phyloP scores from a whole-genome alignment of 2,329 filamentous ascomycete genomes.

The Fusarium zealandicum region DNA sequence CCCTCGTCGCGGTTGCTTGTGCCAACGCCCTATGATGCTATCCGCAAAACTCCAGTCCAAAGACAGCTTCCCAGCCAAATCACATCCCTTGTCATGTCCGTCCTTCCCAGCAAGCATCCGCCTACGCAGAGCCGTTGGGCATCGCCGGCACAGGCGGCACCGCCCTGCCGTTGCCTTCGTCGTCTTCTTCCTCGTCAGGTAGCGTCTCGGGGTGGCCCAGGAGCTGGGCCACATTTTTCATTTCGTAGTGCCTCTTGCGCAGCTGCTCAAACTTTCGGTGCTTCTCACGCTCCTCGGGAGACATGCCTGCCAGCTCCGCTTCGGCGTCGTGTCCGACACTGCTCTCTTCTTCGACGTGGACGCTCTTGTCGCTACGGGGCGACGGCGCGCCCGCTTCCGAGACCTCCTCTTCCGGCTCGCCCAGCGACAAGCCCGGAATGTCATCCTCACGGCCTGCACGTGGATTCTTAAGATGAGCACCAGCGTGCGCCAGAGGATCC shows the following conservation, averaged over 20 bases:
- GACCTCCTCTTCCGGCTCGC: slow-evolving; percentile 84
- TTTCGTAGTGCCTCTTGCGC: slow-evolving; percentile 98
- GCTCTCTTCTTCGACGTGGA: slow-evolving; percentile 76
- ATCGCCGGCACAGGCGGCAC: slow-evolving; percentile 53
- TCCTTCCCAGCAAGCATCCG: slow-evolving; percentile 2
- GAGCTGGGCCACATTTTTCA: slow-evolving; percentile 90
- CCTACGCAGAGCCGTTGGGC: slow-evolving; percentile 50
- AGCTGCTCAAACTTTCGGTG: slow-evolving; percentile 89
- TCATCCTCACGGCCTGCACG: slow-evolving; percentile 67
- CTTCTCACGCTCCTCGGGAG: slow-evolving; percentile 83
- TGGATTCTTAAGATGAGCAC: slow-evolving; percentile 42
- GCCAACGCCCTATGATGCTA: slow-evolving; percentile 40
- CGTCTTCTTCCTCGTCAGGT: slow-evolving; percentile 69
- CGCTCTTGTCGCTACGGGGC: slow-evolving; percentile 67
- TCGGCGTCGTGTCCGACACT: slow-evolving; percentile 66
- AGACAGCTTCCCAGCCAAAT: slow-evolving; percentile 15
- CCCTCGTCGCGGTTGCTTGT: slow-evolving; percentile 23
- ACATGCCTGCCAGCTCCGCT: slow-evolving; percentile 61
- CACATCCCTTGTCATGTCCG: slow-evolving; percentile 16
- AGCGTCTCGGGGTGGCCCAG: slow-evolving; percentile 78
- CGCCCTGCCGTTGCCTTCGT: slow-evolving; percentile 54
- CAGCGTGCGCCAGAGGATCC: slow-evolving; percentile 42
- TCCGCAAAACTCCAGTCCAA: slow-evolving; percentile 41
- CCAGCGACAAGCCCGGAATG: slow-evolving; percentile 90
- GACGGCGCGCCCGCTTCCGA: slow-evolving; percentile 54